Evolutionary conservation across 2,329 filamentous ascomycete species (phyloP).

Genomic region (Elsinoe fawcettii): DNA sequence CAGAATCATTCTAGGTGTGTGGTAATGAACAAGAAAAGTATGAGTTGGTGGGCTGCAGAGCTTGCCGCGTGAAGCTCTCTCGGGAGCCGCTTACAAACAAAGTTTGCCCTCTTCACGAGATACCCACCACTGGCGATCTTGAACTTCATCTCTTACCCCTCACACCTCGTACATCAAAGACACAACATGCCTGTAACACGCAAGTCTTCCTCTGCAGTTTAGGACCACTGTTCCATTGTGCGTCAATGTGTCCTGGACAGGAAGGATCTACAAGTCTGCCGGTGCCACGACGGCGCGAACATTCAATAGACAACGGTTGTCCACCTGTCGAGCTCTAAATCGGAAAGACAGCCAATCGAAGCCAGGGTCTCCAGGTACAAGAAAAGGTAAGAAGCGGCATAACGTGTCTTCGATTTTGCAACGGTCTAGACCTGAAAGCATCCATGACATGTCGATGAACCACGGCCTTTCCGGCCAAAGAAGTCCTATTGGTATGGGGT

Average conservation of each 20-base stretch:
- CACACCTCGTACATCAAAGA: neutral
- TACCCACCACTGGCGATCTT: neutral
- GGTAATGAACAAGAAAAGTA: neutral
- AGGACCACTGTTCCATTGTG: neutral
- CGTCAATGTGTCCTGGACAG: neutral
- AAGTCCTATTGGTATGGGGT: neutral
- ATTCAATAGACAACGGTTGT: slow-evolving; percentile 14
- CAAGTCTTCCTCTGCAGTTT: neutral
- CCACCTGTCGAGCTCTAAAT: slow-evolving; percentile 9
- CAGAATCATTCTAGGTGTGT: neutral
- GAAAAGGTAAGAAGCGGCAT: neutral
- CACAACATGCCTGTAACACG: neutral
- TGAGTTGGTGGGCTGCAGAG: neutral
- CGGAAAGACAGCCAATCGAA: neutral
- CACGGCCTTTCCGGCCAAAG: neutral
- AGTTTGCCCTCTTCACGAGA: neutral
- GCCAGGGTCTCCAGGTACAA: neutral
- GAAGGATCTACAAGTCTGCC: neutral
- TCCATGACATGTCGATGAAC: neutral
- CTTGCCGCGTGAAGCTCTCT: neutral
- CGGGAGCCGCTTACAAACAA: neutral
- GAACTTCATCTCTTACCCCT: neutral
- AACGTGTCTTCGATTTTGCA: neutral
- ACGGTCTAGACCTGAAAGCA: neutral
- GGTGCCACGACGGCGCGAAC: slow-evolving; percentile 7